Evolutionary conservation across 257 asterid species (phyloP), one percentile per base, ranked within the genome.

Genomic region (Solanum peruvianum): DNA sequence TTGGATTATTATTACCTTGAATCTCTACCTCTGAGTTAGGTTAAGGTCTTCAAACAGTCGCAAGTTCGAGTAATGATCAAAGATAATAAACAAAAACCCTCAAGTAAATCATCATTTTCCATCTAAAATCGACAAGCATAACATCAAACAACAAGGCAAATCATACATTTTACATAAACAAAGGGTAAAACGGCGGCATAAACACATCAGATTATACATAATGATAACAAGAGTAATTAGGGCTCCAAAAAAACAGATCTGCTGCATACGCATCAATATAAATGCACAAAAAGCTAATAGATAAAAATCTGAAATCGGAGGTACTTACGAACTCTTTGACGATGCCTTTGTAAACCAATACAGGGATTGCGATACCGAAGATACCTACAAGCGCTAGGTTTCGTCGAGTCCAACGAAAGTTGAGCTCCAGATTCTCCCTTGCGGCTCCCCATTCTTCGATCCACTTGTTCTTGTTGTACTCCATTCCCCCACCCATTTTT

Each of bases 401-500:
- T 81, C 99, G 98, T 87, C 99, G 96, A 60, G 89, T 90, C 99
- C 98, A 96, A 41, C 99, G 91, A 95, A 96, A 95, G 75, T 96
- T 93, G 90, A 92, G 89, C 91, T 96, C 98, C 71, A 96, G 96
- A 87, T 94, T 95, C 95, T 96, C 99, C 84, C 99, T 92, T 7
- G 97, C 93, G 8, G 95, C 0, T 11, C 87, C 86, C 99, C 99
- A 96, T 1, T 95, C 98, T 89, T 96, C 99, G 87, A 96, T 92
- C 95, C 96, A 96, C 70, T 92, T 95, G 90, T 96, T 95, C 95
- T 93, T 95, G 88, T 94, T 87, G 1, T 93, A 67, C 89, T 94
- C 99, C 99, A 96, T 96, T 83, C 98, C 99, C 73, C 99, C 99
- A 2, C 99, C 98, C 98, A 95, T 96, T 35, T 92, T 56, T 92